A percentile compares a stretch with the other conserved stretches of the same genome.
phyloP scores from a whole-genome alignment of 805 yeast species.

The Myxozyma neotropica region DNA sequence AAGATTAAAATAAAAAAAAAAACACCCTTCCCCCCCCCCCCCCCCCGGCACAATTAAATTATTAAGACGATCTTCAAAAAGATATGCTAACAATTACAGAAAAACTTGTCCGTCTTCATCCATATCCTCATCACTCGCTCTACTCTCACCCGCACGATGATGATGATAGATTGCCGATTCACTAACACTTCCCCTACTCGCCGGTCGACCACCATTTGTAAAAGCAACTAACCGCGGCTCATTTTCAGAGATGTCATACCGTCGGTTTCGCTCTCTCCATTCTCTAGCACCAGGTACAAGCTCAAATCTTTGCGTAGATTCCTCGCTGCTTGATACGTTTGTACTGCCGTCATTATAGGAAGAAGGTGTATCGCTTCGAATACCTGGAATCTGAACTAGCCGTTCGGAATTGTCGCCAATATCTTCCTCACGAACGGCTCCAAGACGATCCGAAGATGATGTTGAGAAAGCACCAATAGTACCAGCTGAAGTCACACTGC shows the following conservation, averaged over 20 bases:
- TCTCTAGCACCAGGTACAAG: constrained; percentile 28
- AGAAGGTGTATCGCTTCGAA: constrained; percentile 6
- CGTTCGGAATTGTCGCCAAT: constrained; percentile 21
- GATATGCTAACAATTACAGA: constrained; percentile 11
- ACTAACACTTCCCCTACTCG: constrained; percentile 24
- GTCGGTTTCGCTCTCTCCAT: constrained; percentile 20
- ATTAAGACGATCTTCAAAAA: too few relatives aligned
- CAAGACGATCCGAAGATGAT: constrained; percentile 18
- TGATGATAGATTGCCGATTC: neutral
- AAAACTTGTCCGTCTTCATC: constrained; percentile 32
- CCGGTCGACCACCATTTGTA: constrained; percentile 29
- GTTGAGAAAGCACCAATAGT: constrained; percentile 29
- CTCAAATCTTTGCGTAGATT: constrained; percentile 22
- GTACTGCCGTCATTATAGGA: neutral
- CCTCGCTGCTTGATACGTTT: neutral
- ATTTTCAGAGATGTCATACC: constrained; percentile 2
- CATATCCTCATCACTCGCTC: neutral
- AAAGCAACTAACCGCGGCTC: constrained; percentile 30
- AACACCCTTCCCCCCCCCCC: neutral
- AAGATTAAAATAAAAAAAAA: constrained; percentile 1
- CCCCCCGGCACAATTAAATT: too few relatives aligned
- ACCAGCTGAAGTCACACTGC: constrained; percentile 18
- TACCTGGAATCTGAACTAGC: constrained; percentile 17
- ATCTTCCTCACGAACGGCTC: constrained; percentile 29
- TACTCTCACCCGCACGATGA: neutral